phyloP scores from a whole-genome alignment of 139 green algal species.

The Chlorella ohadii region DNA sequence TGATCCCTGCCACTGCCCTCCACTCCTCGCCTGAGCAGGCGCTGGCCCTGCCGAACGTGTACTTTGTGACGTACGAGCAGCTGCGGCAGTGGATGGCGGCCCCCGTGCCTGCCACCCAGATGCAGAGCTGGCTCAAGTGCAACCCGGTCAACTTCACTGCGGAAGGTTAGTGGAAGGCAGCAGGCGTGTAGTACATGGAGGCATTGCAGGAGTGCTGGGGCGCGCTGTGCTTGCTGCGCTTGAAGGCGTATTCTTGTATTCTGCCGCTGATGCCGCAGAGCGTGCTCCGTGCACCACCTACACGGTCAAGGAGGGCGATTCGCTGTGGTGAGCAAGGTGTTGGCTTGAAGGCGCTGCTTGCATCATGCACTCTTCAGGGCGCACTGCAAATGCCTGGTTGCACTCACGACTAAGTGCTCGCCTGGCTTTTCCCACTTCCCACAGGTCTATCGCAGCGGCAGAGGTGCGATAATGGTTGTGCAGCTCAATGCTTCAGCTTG shows the following conservation, averaged over 20 bases:
- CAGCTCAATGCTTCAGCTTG: too few species aligned
- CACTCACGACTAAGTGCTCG: too few species aligned
- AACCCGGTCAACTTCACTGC: slow-evolving; percentile 1
- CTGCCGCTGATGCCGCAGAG: not conserved
- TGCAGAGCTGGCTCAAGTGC: slow-evolving; percentile 28
- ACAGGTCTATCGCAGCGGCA: too few species aligned
- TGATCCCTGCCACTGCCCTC: not conserved
- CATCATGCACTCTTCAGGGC: too few species aligned
- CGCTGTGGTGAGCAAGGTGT: not conserved
- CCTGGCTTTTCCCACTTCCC: too few species aligned
- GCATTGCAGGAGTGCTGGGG: too few species aligned
- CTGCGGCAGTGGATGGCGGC: slow-evolving; percentile 9
- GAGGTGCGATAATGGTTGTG: too few species aligned
- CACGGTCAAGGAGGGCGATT: slow-evolving; percentile 12
- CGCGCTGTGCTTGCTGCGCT: not conserved
- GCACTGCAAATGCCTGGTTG: too few species aligned
- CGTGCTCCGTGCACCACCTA: slow-evolving; percentile 27
- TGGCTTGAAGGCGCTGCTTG: not conserved
- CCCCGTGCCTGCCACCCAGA: not conserved
- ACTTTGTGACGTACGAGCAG: slow-evolving; percentile 1
- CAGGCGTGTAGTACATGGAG: not conserved
- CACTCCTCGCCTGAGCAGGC: not conserved
- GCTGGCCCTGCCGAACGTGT: slow-evolving; percentile 3
- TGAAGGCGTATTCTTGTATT: too few species aligned
- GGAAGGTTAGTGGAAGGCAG: not conserved